Conservation (phyloP, 176 grass and related monocot species). For the Phoenix dactylifera region DNA sequence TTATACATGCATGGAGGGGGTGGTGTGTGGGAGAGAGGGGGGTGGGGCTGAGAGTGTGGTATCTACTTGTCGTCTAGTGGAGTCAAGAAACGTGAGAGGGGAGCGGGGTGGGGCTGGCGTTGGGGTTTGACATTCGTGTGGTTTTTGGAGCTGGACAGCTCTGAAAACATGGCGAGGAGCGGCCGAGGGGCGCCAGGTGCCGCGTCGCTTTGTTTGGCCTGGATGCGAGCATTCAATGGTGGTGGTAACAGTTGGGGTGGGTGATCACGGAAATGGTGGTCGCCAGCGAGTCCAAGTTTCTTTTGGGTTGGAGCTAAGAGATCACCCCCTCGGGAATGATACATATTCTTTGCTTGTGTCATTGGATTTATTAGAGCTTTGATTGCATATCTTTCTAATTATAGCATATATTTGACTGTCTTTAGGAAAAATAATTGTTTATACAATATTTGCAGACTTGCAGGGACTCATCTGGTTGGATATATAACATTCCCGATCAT, state of each 20-base stretch:
- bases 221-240: conserved; percentile 1
- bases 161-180: conserved; percentile 57
- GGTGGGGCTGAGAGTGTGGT: not conserved
- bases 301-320: no score
- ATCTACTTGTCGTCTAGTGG: conserved; percentile 8
- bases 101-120: no score
- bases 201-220: conserved; percentile 26
- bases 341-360: conserved; percentile 37
- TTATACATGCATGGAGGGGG: conserved; percentile 37
- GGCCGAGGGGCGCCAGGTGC: conserved; percentile 42
- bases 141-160: conserved; percentile 40
- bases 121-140: conserved; percentile 43
- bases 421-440: no score
- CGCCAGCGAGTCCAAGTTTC: no score
- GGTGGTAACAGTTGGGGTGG: conserved; percentile 3
- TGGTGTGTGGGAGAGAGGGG: conserved; percentile 12
- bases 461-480: not conserved
- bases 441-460: not conserved
- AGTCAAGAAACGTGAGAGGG: conserved; percentile 14
- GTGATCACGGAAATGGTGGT: not conserved
- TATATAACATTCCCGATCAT: no score
- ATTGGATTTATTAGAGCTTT: conserved; percentile 25
- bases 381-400: conserved; percentile 8
- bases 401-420: not conserved
- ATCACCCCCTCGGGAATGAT: conserved; percentile 59